phyloP scores from a whole-genome alignment of 768 basidiomycete species.

The Auriculariales sp. region DNA sequence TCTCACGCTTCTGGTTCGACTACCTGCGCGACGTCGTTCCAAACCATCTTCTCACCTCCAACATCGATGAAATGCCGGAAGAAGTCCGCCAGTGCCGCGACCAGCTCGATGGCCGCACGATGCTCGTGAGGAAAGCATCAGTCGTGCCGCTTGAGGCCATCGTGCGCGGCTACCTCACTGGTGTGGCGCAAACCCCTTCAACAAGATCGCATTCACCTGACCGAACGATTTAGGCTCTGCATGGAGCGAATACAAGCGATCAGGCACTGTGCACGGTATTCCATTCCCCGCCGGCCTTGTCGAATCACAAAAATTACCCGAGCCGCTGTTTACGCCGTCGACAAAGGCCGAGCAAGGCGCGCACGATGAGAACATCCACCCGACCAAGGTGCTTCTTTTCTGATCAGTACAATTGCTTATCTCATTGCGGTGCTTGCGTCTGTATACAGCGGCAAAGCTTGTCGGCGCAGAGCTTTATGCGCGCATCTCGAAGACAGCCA shows the following conservation, averaged over 20 bases:
- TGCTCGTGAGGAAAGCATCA: slow-evolving; percentile 82
- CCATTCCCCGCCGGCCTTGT: slow-evolving; percentile 54
- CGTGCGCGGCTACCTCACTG: slow-evolving; percentile 92
- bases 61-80: slow-evolving; percentile 69
- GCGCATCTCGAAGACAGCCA: slow-evolving; percentile 40
- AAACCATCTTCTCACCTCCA: slow-evolving; percentile 75
- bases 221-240: slow-evolving; percentile 59
- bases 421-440: not conserved
- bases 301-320: slow-evolving; percentile 73
- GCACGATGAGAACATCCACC: slow-evolving; percentile 94
- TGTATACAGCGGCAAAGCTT: slow-evolving; percentile 38
- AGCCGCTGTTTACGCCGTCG: slow-evolving; percentile 87
- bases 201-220: not conserved
- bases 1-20: slow-evolving; percentile 93
- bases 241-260: slow-evolving; percentile 86
- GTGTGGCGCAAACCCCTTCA: slow-evolving; percentile 25
- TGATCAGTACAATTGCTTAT: not conserved
- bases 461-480: slow-evolving; percentile 52
- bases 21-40: slow-evolving; percentile 67
- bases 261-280: slow-evolving; percentile 80
- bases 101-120: slow-evolving; percentile 70
- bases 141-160: slow-evolving; percentile 91
- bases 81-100: slow-evolving; percentile 60
- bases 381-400: slow-evolving; percentile 41
- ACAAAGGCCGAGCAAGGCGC: slow-evolving; percentile 90